These are phyloP conservation scores for Clathrospora elynae DNA, from an alignment of 2,329 filamentous ascomycete genomes.

Conservation along the genomic window DNA sequence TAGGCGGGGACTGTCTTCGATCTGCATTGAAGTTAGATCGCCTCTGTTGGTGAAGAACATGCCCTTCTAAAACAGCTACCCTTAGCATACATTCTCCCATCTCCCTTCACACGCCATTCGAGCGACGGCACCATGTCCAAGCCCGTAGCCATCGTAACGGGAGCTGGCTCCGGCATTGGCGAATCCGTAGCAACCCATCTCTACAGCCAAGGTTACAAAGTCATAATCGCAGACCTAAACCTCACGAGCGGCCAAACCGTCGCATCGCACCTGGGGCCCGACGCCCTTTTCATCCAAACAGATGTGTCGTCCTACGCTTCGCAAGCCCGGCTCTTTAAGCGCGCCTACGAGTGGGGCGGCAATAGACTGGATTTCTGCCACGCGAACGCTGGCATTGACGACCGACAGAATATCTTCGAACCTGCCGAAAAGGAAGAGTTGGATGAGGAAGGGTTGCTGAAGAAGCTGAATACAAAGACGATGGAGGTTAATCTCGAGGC, in stretches of 20 bases:
- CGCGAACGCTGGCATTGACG: constrained; percentile 53
- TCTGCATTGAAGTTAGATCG: too few relatives aligned
- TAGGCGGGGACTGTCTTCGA: too few relatives aligned
- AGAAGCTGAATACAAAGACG: constrained; percentile 46
- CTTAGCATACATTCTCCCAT: too few relatives aligned
- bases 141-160: constrained; percentile 54
- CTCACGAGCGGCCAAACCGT: constrained; percentile 32
- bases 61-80: too few relatives aligned
- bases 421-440: constrained; percentile 33
- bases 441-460: constrained; percentile 45
- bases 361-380: constrained; percentile 51
- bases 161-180: constrained; percentile 54
- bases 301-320: constrained; percentile 50
- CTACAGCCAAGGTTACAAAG: constrained; percentile 46
- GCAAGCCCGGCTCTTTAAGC: constrained; percentile 49
- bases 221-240: constrained; percentile 55
- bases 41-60: too few relatives aligned
- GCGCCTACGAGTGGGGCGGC: constrained; percentile 51
- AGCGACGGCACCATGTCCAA: constrained; percentile 45
- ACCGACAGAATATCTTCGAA: constrained; percentile 48
- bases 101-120: too few relatives aligned
- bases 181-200: constrained; percentile 52
- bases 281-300: constrained; percentile 45
- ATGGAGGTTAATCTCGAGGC: constrained; percentile 51
- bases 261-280: constrained; percentile 31